Evolutionary conservation across 345 rosid species (phyloP).

Genomic region (Balakata baccata): DNA sequence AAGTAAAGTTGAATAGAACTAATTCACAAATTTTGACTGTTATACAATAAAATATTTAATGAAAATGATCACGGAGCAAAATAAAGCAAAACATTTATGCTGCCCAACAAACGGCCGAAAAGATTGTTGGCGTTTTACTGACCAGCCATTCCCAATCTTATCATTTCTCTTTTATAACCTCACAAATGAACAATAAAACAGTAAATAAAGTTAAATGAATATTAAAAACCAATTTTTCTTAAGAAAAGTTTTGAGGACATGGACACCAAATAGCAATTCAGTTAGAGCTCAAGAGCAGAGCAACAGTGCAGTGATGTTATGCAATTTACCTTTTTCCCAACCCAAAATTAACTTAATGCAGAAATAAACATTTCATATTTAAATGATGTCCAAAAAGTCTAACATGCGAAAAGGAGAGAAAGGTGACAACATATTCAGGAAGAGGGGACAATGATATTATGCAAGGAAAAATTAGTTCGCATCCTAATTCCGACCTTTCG

Average conservation of each 20-base stretch:
- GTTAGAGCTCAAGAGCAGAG: not conserved
- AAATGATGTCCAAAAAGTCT: not conserved
- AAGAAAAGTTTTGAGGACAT: not conserved
- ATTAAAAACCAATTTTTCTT: not conserved
- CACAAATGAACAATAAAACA: not conserved
- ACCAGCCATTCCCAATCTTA: not conserved
- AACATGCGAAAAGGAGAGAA: not conserved
- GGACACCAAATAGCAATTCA: not conserved
- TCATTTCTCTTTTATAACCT: not conserved
- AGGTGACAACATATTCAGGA: too few relatives aligned
- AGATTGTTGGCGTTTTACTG: not conserved
- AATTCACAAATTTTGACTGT: not conserved
- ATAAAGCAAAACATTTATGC: not conserved
- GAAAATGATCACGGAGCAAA: not conserved
- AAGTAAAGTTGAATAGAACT: not conserved
- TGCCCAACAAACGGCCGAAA: not conserved
- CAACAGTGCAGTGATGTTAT: not conserved
- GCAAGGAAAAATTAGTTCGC: not conserved
- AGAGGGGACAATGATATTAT: not conserved
- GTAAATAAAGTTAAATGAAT: not conserved
- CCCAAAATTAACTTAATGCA: not conserved
- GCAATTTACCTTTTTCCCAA: not conserved
- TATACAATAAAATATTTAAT: not conserved
- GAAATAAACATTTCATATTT: too few relatives aligned
- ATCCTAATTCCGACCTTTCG: slow-evolving; percentile 55